Evolutionary conservation across 2,329 filamentous ascomycete genomes (phyloP), one percentile per base, ranked within the genome.

Genomic region (Rutstroemia sp.): DNA sequence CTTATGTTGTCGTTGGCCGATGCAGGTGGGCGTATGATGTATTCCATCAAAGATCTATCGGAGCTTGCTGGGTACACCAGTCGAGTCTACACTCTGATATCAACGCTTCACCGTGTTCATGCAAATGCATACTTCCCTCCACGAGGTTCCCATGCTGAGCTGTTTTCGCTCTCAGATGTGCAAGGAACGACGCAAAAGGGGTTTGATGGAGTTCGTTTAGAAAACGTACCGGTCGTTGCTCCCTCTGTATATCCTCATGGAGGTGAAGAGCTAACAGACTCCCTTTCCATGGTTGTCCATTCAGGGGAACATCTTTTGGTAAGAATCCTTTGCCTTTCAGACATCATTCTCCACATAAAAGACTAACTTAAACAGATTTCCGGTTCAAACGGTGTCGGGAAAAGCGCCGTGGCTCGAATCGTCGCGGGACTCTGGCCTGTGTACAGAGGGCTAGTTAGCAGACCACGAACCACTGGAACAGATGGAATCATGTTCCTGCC

Each of bases 401-500:
- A 97, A 75, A 92, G 82, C 58, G 88, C 92, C 16, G 91, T 99
- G 50, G 77, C 90, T 4, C 86, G 94, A 49, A 83, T 97, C 30
- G 83, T 96, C 7, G 91, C 92, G 0, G 94, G 94, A 0, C 77
- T 99, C 9, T 99, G 95, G 94, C 95, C 94, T 0, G 88, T 95
- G 0, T 99, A 97, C 70, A 87, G 94, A 46, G 94, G 94, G 2
- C 78, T 99, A 2, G 89, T 96, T 17, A 95, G 88, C 57, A 84
- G 92, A 1, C 92, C 94, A 2, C 89, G 94, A 67, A 80, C 76
- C 40, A 81, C 83, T 44, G 91, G 91, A 40, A 80, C 86, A 60
- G 92, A 97, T 62, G 94, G 94, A 58, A 95, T 99, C 74, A 97
- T 99, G 92, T 97, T 99, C 73, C 79, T 99, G 10, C 94, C 94